Evolutionary conservation across 2,329 filamentous ascomycete species (phyloP).

Genomic region (Trichoderma simmonsii): DNA sequence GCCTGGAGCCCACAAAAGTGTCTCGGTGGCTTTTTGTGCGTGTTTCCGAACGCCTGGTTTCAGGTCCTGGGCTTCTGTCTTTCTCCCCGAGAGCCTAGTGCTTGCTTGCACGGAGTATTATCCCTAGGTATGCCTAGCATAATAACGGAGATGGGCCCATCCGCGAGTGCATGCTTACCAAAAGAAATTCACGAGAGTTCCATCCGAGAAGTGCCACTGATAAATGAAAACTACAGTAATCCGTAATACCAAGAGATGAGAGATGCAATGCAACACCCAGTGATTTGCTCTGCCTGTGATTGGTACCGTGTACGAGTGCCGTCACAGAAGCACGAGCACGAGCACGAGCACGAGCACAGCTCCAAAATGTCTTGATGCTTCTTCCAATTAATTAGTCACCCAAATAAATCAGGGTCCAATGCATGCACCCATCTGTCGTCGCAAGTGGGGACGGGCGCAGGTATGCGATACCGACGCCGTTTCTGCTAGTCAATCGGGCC

Average conservation of each 20-base stretch:
- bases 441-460: background rate
- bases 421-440: background rate
- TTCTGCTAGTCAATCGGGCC: slow-evolving; percentile 19
- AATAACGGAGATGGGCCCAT: background rate
- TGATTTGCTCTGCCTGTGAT: background rate
- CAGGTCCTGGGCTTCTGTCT: background rate
- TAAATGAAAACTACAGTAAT: background rate
- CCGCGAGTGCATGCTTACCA: background rate
- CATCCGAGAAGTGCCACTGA: background rate
- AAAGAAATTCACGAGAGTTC: background rate
- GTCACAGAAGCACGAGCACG: background rate
- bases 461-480: slow-evolving; percentile 7
- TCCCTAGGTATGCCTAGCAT: background rate
- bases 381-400: background rate
- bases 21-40: slow-evolving; percentile 3
- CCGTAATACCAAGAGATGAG: background rate
- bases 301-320: background rate
- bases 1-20: slow-evolving; percentile 1
- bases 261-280: background rate
- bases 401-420: slow-evolving; percentile 14
- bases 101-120: slow-evolving; percentile 1
- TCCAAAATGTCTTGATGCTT: background rate
- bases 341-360: background rate
- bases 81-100: slow-evolving; percentile 5
- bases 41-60: slow-evolving; percentile 11